Percentiles rank a stretch among this genome's conserved stretches.
phyloP scores from a whole-genome alignment of 495 filamentous ascomycete species.

The Pseudoneurospora amorphoporcata region DNA sequence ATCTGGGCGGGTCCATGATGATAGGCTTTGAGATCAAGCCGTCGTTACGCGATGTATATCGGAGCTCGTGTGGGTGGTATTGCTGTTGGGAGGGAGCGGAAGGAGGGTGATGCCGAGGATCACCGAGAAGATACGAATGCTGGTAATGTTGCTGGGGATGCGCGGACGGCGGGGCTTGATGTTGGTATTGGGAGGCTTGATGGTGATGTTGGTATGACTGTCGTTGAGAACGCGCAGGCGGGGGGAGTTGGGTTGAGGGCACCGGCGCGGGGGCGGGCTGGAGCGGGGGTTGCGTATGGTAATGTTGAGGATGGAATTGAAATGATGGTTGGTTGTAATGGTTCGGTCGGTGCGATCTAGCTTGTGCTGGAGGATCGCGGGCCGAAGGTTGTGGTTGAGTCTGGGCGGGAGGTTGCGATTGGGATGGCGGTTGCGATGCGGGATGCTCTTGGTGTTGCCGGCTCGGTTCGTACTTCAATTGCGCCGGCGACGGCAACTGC shows the following conservation, averaged over 20 bases:
- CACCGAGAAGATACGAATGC: slow-evolving; percentile 1
- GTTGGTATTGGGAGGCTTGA: neutral
- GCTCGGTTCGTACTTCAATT: neutral
- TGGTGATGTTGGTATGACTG: neutral
- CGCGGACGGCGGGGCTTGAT: neutral
- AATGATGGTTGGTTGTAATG: neutral
- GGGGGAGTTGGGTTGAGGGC: neutral
- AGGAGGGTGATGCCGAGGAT: slow-evolving; percentile 2
- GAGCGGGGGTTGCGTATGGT: neutral
- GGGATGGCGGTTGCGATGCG: neutral
- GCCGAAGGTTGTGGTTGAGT: neutral
- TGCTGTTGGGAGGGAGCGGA: slow-evolving; percentile 2
- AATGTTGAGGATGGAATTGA: neutral
- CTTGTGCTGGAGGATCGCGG: neutral
- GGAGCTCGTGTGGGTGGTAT: slow-evolving; percentile 2
- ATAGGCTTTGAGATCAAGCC: slow-evolving; percentile 17
- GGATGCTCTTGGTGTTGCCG: slow-evolving; percentile 1
- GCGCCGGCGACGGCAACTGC: neutral
- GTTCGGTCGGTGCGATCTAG: neutral
- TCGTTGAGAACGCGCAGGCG: neutral
- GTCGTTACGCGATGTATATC: neutral
- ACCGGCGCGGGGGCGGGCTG: neutral
- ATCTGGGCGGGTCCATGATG: slow-evolving; percentile 31
- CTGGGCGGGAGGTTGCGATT: neutral
- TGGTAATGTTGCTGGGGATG: slow-evolving; percentile 5